A percentile compares a stretch with the other conserved stretches of the same genome.
Conservation (phyloP, 345 rosid genomes). For the Salix koriyanagi region DNA sequence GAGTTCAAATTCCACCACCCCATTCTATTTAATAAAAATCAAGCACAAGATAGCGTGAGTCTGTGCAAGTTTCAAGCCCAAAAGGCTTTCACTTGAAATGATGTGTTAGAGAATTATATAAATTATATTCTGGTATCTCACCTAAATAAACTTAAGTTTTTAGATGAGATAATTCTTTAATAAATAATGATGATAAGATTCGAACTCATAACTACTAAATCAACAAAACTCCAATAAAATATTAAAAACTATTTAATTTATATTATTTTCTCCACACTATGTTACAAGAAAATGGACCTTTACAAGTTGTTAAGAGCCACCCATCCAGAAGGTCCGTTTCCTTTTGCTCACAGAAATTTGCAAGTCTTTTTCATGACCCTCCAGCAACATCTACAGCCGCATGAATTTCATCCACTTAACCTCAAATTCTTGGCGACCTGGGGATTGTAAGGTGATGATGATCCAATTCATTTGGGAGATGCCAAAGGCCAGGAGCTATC, state of each 20-base stretch:
- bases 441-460: background rate
- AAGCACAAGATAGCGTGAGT: rapidly evolving
- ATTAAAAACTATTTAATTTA: no score
- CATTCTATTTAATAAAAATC: no score
- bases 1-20: no score
- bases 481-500: background rate
- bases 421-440: background rate
- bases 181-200: rapidly evolving
- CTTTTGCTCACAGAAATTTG: background rate
- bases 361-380: background rate
- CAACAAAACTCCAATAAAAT: no score
- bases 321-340: background rate
- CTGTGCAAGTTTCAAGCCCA: no score
- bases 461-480: background rate
- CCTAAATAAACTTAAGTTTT: no score
- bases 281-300: background rate
- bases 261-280: background rate
- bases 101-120: no score
- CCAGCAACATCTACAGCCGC: background rate
- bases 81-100: no score
- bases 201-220: no score
- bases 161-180: rapidly evolving
- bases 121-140: no score
- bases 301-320: background rate
- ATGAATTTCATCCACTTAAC: background rate